These are phyloP conservation scores for Plasmodium inui DNA, from an alignment of 169 alveolate genomes.

Conservation along the genomic window DNA sequence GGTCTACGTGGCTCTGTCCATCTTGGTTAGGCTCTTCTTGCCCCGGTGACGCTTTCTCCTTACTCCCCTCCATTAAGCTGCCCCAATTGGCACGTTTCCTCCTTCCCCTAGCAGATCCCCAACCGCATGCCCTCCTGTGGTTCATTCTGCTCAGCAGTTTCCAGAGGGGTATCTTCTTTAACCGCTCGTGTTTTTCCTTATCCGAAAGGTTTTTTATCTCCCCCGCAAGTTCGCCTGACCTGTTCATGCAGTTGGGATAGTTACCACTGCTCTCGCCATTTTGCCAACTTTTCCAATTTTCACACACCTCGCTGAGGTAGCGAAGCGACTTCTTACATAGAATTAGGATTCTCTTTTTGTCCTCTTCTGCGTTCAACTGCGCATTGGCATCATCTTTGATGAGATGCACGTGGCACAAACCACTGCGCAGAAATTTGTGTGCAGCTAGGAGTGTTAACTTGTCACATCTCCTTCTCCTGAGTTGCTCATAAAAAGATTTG, in stretches of 20 bases:
- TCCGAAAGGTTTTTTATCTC: not conserved
- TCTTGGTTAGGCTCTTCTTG: not conserved
- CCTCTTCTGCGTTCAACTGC: not conserved
- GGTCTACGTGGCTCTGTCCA: not conserved
- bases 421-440: constrained; percentile 10
- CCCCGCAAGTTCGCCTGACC: not conserved
- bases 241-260: not conserved
- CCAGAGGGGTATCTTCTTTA: not conserved
- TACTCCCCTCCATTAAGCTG: not conserved
- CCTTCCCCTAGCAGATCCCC: not conserved
- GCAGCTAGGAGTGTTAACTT: not conserved
- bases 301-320: constrained; percentile 19
- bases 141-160: not conserved
- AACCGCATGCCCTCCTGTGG: not conserved
- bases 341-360: constrained; percentile 16
- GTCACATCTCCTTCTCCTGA: not conserved
- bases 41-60: not conserved
- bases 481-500: not conserved
- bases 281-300: not conserved
- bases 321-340: constrained; percentile 38
- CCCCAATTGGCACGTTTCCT: not conserved
- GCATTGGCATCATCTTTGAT: constrained; percentile 4
- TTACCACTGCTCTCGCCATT: not conserved
- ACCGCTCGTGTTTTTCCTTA: not conserved
- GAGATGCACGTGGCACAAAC: constrained; percentile 31